Percentiles rank a stretch among this genome's conserved stretches.
phyloP scores from a whole-genome alignment of 2,329 filamentous ascomycete genomes.

The Hypoxylon sp. region DNA sequence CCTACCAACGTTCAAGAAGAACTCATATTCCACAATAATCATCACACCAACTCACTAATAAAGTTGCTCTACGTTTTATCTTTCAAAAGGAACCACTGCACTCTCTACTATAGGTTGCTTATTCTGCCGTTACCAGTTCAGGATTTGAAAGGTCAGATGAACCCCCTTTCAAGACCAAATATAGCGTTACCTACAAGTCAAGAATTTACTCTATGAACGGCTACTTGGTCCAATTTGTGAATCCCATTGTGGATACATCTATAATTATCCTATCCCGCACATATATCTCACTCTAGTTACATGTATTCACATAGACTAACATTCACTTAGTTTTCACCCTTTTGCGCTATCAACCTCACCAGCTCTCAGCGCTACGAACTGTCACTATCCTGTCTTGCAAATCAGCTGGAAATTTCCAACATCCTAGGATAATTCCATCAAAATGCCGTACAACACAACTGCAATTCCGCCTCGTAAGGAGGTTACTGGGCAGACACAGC shows the following conservation, averaged over 20 bases:
- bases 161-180: not conserved
- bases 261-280: not conserved
- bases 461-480: constrained; percentile 86
- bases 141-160: constrained; percentile 5
- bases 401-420: not conserved
- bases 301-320: not conserved
- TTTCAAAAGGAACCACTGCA: not conserved
- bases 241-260: not conserved
- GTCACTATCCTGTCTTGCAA: not conserved
- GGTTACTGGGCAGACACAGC: constrained; percentile 85
- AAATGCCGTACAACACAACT: constrained; percentile 92
- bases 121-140: constrained; percentile 6
- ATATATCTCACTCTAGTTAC: not conserved
- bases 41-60: not conserved
- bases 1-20: not conserved
- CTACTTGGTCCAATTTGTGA: not conserved
- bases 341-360: not conserved
- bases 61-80: not conserved
- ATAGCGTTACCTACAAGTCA: too few species aligned
- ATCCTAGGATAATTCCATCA: constrained; percentile 28
- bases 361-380: not conserved
- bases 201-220: not conserved
- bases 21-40: not conserved
- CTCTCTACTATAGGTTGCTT: not conserved
- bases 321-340: not conserved